These are phyloP conservation scores for Penicillium sp. DNA, from an alignment of 2,329 filamentous ascomycete species.

Conservation along the genomic window DNA sequence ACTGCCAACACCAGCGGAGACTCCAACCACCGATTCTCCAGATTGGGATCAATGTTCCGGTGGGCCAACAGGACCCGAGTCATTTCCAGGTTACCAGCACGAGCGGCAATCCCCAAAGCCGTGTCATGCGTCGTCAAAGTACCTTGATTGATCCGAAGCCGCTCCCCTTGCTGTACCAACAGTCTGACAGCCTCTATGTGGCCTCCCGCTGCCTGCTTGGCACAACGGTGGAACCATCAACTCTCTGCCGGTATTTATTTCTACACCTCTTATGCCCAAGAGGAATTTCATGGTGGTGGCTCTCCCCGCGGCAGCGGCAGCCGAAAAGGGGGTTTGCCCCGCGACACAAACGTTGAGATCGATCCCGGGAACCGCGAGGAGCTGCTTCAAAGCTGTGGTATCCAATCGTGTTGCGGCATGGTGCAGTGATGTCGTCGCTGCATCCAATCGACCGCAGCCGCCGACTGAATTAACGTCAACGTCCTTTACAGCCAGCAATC, in stretches of 20 bases:
- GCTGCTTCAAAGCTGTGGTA: not conserved
- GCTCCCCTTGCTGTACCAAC: not conserved
- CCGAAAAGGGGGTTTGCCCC: conserved; percentile 1
- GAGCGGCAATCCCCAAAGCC: not conserved
- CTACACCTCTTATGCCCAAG: not conserved
- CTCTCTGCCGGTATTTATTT: not conserved
- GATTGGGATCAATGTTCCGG: not conserved
- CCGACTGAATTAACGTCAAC: not conserved
- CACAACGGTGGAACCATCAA: not conserved
- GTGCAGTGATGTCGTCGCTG: not conserved
- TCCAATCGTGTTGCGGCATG: not conserved
- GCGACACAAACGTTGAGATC: not conserved
- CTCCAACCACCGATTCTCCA: not conserved
- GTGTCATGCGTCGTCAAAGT: not conserved
- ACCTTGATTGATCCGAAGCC: not conserved
- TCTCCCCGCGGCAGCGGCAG: not conserved
- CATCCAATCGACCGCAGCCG: not conserved
- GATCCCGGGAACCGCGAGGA: not conserved
- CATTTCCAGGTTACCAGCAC: not conserved
- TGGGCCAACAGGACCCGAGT: not conserved
- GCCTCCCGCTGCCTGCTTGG: not conserved
- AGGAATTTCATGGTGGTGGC: not conserved
- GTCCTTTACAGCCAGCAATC: not conserved
- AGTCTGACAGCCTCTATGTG: not conserved
- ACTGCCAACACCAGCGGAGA: not conserved